Conservation (phyloP, 2,329 filamentous ascomycete genomes). For the Aspergillus latus region DNA sequence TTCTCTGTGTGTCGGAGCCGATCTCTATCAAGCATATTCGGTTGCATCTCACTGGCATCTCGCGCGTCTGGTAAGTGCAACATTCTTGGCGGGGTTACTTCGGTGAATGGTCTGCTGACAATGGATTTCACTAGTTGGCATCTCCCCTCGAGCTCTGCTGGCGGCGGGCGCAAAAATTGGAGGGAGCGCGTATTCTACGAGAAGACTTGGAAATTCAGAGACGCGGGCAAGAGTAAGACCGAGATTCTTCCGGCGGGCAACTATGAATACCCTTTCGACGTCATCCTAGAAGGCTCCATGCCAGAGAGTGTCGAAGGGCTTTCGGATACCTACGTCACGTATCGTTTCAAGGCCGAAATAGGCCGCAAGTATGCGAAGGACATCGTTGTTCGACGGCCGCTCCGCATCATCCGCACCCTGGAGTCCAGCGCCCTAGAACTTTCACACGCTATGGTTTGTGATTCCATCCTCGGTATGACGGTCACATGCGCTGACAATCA, state of each 20-base stretch:
- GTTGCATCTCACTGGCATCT: slow-evolving; percentile 68
- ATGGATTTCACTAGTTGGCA: slow-evolving; percentile 30
- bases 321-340: slow-evolving; percentile 80
- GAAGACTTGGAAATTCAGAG: slow-evolving; percentile 71
- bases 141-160: slow-evolving; percentile 37
- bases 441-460: slow-evolving; percentile 73
- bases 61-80: slow-evolving; percentile 64
- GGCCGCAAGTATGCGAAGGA: slow-evolving; percentile 89
- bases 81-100: slow-evolving; percentile 5
- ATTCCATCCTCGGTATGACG: neutral
- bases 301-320: slow-evolving; percentile 91
- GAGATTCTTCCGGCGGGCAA: slow-evolving; percentile 69
- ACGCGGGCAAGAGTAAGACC: slow-evolving; percentile 47
- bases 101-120: slow-evolving; percentile 10
- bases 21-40: slow-evolving; percentile 72
- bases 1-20: slow-evolving; percentile 69
- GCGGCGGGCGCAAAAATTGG: slow-evolving; percentile 39
- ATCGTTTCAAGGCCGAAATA: slow-evolving; percentile 87
- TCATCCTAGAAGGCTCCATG: slow-evolving; percentile 65
- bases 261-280: slow-evolving; percentile 80
- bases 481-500: slow-evolving; percentile 18
- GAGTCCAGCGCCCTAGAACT: slow-evolving; percentile 75
- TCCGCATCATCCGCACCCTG: slow-evolving; percentile 75
- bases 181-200: slow-evolving; percentile 59
- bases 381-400: slow-evolving; percentile 73